Conservation (phyloP, 1,284 basidiomycete species). For the Peniophora sp. region DNA sequence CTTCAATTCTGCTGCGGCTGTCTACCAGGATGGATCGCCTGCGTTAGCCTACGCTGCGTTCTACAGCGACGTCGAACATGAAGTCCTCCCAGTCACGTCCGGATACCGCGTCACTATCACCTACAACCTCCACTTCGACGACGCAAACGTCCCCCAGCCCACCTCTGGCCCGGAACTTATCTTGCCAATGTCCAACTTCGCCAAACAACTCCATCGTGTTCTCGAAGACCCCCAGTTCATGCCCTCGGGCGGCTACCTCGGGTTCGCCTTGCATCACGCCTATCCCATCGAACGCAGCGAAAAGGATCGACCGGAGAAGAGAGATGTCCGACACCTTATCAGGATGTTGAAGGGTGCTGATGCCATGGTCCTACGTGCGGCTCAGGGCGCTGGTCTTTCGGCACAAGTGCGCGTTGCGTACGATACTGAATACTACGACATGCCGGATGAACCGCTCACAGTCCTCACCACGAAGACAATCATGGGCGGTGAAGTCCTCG, state of each 20-base stretch:
- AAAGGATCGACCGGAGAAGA: too few relatives aligned
- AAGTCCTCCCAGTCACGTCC: slow-evolving; percentile 28
- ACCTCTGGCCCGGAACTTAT: too few relatives aligned
- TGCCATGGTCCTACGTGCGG: slow-evolving; percentile 5
- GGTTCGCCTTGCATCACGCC: slow-evolving; percentile 22
- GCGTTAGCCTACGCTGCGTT: slow-evolving; percentile 27
- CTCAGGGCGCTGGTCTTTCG: slow-evolving; percentile 6
- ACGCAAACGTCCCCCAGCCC: neutral
- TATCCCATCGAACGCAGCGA: slow-evolving; percentile 15
- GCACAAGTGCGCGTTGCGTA: slow-evolving; percentile 6
- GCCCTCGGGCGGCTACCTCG: slow-evolving; percentile 23
- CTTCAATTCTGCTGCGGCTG: slow-evolving; percentile 23
- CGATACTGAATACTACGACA: neutral
- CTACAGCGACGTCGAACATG: slow-evolving; percentile 37
- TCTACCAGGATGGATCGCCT: slow-evolving; percentile 5
- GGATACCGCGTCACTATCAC: slow-evolving; percentile 34
- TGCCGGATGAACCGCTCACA: neutral
- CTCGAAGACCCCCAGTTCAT: slow-evolving; percentile 18
- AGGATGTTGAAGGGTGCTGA: neutral
- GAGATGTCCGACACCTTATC: neutral
- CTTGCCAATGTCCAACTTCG: slow-evolving; percentile 9
- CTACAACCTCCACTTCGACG: slow-evolving; percentile 25
- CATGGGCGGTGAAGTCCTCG: neutral
- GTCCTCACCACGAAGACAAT: neutral
- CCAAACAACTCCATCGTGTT: slow-evolving; percentile 12